Percentiles rank a stretch among this genome's conserved stretches.
These are phyloP conservation scores for Lagenaria siceraria DNA, from an alignment of 306 rosid species.

Conservation along the genomic window DNA sequence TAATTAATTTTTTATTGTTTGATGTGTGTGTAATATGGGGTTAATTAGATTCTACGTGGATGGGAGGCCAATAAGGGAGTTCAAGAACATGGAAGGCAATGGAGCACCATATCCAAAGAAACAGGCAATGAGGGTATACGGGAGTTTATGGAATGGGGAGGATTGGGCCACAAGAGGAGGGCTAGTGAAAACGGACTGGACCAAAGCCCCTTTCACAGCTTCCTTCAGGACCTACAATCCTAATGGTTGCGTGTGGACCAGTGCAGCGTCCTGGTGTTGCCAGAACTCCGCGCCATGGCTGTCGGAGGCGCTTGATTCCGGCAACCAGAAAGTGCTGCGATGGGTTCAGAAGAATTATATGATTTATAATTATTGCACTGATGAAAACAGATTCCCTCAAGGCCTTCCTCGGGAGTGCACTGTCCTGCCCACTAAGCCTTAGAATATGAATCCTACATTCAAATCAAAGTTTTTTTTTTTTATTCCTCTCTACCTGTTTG, in stretches of 20 bases:
- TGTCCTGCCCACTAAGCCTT: not conserved
- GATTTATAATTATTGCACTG: constrained; percentile 26
- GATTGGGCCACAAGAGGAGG: constrained; percentile 86
- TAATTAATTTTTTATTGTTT: too few relatives aligned
- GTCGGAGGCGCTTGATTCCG: constrained; percentile 16
- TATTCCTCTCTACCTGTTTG: too few relatives aligned
- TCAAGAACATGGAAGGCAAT: constrained; percentile 38
- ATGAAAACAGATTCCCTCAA: constrained; percentile 16
- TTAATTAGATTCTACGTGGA: constrained; percentile 35
- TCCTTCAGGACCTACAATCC: constrained; percentile 34
- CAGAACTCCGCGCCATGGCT: constrained; percentile 14
- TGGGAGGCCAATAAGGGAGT: constrained; percentile 54
- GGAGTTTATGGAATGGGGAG: constrained; percentile 66
- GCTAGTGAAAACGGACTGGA: constrained; percentile 59
- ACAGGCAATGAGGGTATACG: constrained; percentile 54
- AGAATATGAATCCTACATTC: not conserved
- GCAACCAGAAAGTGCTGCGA: constrained; percentile 10
- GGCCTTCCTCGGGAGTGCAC: constrained; percentile 26
- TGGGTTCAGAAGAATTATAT: constrained; percentile 29
- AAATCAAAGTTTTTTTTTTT: too few relatives aligned
- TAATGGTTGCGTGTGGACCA: constrained; percentile 22
- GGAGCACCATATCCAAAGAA: constrained; percentile 52
- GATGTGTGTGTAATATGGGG: not conserved
- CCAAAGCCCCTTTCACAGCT: constrained; percentile 56
- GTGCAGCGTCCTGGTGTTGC: constrained; percentile 20